Percentiles rank a stretch among this genome's conserved stretches.
These are phyloP conservation scores for Mimosa pudica DNA, from an alignment of 306 rosid species.

Conservation along the genomic window DNA sequence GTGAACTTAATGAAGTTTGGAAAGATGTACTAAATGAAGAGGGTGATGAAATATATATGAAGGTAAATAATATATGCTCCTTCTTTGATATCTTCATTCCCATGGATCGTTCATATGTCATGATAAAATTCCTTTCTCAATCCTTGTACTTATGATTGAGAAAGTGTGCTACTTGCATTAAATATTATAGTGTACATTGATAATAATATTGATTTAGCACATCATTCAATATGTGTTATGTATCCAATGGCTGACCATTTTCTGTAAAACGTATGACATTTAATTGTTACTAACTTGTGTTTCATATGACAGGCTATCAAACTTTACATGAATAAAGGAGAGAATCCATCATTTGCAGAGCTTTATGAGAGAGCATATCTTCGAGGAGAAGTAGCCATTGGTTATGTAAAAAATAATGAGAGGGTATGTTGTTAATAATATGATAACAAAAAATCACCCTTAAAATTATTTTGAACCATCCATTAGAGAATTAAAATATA, in stretches of 20 bases:
- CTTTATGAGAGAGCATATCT: conserved; percentile 79
- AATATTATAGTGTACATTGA: no score
- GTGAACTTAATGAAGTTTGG: conserved; percentile 92
- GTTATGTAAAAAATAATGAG: conserved; percentile 76
- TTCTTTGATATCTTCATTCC: conserved; percentile 14
- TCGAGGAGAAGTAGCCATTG: conserved; percentile 93
- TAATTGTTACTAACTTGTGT: background rate
- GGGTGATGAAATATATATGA: conserved; percentile 94
- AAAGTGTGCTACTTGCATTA: no score
- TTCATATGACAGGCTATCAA: conserved; percentile 58
- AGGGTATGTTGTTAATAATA: conserved; percentile 48
- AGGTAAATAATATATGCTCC: conserved; percentile 56
- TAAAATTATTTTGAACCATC: conserved; percentile 22
- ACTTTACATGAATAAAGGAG: conserved; percentile 89
- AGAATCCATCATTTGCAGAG: conserved; percentile 82
- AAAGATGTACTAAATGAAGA: conserved; percentile 87
- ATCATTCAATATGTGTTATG: no score
- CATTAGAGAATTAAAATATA: conserved; percentile 29
- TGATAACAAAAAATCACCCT: background rate
- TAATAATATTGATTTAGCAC: no score
- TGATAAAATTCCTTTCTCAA: background rate
- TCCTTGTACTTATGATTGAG: no score
- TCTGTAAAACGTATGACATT: background rate
- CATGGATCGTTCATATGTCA: conserved; percentile 6
- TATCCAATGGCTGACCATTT: no score